These are phyloP conservation scores for Arabidopsis lyrata DNA, from an alignment of 441 rosid species.

Conservation along the genomic window DNA sequence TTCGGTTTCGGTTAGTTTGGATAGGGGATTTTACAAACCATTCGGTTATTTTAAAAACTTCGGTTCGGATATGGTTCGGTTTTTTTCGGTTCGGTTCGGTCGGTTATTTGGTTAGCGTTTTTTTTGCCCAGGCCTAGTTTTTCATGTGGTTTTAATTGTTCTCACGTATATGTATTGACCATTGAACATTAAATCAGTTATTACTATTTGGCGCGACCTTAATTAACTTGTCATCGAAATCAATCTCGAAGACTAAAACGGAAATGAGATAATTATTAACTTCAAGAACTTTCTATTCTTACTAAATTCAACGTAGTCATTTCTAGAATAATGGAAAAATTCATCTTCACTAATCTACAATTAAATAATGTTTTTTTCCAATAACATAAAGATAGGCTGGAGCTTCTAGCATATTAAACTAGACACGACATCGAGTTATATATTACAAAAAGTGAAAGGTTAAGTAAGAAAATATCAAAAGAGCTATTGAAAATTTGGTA, in stretches of 20 bases:
- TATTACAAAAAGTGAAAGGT: not conserved
- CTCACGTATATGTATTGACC: conserved; percentile 36
- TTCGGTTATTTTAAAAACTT: no score
- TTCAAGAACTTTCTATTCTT: conserved; percentile 18
- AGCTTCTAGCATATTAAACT: not conserved
- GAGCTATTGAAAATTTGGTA: not conserved
- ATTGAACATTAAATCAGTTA: conserved; percentile 8
- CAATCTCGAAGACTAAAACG: conserved; percentile 28
- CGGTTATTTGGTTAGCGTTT: no score
- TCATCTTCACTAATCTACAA: not conserved
- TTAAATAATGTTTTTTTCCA: not conserved
- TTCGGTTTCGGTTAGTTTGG: no score
- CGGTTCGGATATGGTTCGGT: no score
- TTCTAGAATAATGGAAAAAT: not conserved
- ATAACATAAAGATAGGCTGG: not conserved
- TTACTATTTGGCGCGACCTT: conserved; percentile 13
- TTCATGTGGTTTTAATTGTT: conserved; percentile 34
- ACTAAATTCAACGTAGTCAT: conserved; percentile 13
- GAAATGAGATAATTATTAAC: not conserved
- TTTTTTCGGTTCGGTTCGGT: no score
- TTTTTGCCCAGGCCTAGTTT: no score
- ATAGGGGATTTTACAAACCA: no score
- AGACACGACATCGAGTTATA: not conserved
- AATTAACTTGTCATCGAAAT: not conserved
- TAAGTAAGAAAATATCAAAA: not conserved